Evolutionary conservation across 805 yeast species (phyloP).

Genomic region (Wickerhamiella azyma): DNA sequence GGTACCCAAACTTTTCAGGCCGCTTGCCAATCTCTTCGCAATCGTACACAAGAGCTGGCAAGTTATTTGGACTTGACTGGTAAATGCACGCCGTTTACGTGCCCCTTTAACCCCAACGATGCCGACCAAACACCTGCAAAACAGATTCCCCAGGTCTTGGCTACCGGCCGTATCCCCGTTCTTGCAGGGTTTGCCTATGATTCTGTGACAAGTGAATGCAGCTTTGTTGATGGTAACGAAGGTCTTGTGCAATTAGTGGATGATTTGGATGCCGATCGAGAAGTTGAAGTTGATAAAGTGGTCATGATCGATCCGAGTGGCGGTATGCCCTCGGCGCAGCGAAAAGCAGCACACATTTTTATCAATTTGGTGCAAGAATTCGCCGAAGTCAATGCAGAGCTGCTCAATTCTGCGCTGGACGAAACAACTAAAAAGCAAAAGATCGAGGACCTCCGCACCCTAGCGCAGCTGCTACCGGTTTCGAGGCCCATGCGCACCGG

Average conservation of each 20-base stretch:
- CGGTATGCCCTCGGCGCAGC: conserved; percentile 79
- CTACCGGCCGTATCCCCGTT: conserved; percentile 34
- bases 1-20: background rate
- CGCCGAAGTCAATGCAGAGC: conserved; percentile 47
- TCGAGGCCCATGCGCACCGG: conserved; percentile 58
- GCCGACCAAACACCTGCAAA: conserved; percentile 22
- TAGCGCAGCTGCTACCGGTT: conserved; percentile 41
- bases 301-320: conserved; percentile 71
- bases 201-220: conserved; percentile 31
- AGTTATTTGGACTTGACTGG: conserved; percentile 1
- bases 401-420: conserved; percentile 31
- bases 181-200: conserved; percentile 59
- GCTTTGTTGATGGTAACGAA: conserved; percentile 29
- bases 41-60: background rate
- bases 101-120: conserved; percentile 26
- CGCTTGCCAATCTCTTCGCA: background rate
- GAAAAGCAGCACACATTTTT: conserved; percentile 69
- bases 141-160: conserved; percentile 30
- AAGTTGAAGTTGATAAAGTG: conserved; percentile 54
- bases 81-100: conserved; percentile 25
- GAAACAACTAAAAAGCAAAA: conserved; percentile 24
- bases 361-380: conserved; percentile 77
- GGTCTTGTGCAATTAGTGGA: conserved; percentile 30
- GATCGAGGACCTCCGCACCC: conserved; percentile 47
- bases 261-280: conserved; percentile 24